These are phyloP conservation scores for Chlorella vulgaris DNA, from an alignment of 139 green algal genomes.

Conservation along the genomic window DNA sequence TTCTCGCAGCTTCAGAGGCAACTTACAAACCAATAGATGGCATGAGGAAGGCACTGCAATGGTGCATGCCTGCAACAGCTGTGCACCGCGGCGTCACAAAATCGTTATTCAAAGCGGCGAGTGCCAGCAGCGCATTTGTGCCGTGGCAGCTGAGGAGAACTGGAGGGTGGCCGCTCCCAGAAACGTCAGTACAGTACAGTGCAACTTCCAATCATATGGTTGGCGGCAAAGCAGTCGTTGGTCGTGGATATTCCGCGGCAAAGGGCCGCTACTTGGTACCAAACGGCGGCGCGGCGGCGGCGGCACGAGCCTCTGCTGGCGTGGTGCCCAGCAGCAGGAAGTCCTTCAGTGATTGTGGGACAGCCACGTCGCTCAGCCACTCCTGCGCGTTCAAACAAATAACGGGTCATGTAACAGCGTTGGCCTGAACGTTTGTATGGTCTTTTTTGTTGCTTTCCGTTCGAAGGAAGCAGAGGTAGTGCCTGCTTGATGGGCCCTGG, in stretches of 20 bases:
- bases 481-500: too few species aligned
- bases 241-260: too few species aligned
- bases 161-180: too few species aligned
- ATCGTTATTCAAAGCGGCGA: neutral
- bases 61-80: neutral
- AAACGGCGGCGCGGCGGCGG: too few species aligned
- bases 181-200: too few species aligned
- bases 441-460: neutral
- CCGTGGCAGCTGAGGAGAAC: too few species aligned
- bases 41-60: neutral
- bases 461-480: too few species aligned
- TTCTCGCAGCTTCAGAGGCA: neutral
- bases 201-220: too few species aligned
- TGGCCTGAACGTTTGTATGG: neutral
- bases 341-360: slow-evolving; percentile 16
- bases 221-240: too few species aligned
- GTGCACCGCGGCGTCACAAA: neutral
- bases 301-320: neutral
- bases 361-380: slow-evolving; percentile 5
- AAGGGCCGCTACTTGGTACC: too few species aligned
- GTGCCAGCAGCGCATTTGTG: too few species aligned
- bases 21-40: neutral
- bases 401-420: neutral
- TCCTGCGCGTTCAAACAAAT: neutral
- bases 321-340: slow-evolving; percentile 27